These are phyloP conservation scores for Saccharomycopsis olivae DNA, from an alignment of 805 yeast genomes.

Conservation along the genomic window DNA sequence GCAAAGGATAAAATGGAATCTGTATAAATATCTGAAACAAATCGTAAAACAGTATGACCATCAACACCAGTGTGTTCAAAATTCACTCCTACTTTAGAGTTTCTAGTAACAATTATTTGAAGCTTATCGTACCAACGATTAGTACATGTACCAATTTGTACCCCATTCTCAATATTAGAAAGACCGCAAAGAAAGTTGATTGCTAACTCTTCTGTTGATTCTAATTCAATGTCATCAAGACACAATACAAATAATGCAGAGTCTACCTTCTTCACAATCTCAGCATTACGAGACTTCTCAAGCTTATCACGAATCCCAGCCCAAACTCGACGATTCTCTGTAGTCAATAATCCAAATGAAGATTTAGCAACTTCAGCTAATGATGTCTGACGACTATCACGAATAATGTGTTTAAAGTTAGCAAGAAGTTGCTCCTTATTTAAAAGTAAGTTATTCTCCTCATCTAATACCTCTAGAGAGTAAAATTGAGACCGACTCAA, in stretches of 20 bases:
- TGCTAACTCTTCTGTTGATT: conserved; percentile 51
- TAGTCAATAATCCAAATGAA: conserved; percentile 82
- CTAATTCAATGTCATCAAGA: conserved; percentile 65
- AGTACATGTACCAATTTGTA: conserved; percentile 89
- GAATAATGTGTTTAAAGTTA: conserved; percentile 65
- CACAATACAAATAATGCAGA: conserved; percentile 76
- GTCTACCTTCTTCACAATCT: conserved; percentile 67
- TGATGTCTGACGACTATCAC: conserved; percentile 51
- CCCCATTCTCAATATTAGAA: conserved; percentile 67
- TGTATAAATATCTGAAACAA: conserved; percentile 83
- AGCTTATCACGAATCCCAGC: conserved; percentile 51
- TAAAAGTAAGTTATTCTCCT: conserved; percentile 56
- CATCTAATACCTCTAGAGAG: conserved; percentile 89
- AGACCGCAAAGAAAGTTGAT: conserved; percentile 85
- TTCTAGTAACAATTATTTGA: conserved; percentile 76
- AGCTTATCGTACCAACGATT: conserved; percentile 92
- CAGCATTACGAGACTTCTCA: conserved; percentile 43
- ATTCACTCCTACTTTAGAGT: conserved; percentile 88
- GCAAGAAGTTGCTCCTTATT: conserved; percentile 65
- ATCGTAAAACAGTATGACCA: conserved; percentile 85
- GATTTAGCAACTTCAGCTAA: conserved; percentile 62
- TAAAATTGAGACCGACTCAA: conserved; percentile 80
- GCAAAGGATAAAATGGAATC: conserved; percentile 87
- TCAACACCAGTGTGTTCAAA: conserved; percentile 94
- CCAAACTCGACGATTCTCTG: conserved; percentile 86